Base-by-base conservation (phyloP, 345 rosid genomes). In the Odontarrhena argentea region DNA sequence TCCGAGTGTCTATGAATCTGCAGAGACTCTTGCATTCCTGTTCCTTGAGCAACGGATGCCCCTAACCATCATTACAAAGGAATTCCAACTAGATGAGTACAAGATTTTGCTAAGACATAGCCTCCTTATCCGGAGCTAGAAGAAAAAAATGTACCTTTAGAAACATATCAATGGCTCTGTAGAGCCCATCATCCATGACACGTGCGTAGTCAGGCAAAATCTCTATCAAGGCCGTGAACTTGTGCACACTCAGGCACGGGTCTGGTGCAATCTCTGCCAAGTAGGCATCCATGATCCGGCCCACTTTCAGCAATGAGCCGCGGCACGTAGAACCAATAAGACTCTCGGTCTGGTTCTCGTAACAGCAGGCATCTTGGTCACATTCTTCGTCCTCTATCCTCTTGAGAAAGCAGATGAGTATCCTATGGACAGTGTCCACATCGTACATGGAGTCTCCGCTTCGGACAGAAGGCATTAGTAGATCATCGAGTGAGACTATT, bases 241-340 rank as follows among this genome's bases (percentile, higher is more conserved):
- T 85, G 76, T 78, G 85, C 79, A 84, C 58, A 68, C 85, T 80
- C 68, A 88, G 56, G 70, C 79, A 81, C 30, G 89, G 95, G 71
- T 88, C 95, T 14, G 95, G 82, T 11, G 87, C 95, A 12, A 85
- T 86, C 78, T 88, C 91, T 22, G 95, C 87, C 34, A 85, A 74
- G 74, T 84, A 88, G 12, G 85, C 82, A 74, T 88, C 95, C 9
- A 85, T 66, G 49, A 85, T 84, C 58, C 74, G 74, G 34, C 95
- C 95, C 15, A 85, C 86, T 74, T 88, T 88, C 71, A 88, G 42
- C 73, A 84, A 76, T 36, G 91, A 80, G 51, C 71, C 78, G 41
- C 84, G 89, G 38, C 87, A 76, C 1, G 84, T 83, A 14, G 84
- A 83, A 37, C 40, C 53, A 46, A 1, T 47, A 10, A 61, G 66